These are phyloP conservation scores for Erythrophleum fordii DNA, from an alignment of 306 rosid genomes.

Conservation along the genomic window DNA sequence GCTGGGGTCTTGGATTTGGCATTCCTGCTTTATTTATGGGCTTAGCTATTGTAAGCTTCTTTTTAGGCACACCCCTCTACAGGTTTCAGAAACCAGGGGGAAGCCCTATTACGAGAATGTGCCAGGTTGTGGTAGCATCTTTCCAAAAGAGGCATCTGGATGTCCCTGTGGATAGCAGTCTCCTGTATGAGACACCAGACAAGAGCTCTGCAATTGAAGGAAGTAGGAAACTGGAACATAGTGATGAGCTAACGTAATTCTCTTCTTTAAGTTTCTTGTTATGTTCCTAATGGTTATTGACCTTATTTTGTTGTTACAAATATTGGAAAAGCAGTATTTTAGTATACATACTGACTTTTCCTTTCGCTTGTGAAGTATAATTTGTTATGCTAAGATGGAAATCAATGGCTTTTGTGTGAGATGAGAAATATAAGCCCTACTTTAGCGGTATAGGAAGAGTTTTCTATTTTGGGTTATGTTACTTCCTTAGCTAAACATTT, in stretches of 20 bases:
- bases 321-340: slow-evolving; percentile 4
- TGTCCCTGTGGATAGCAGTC: slow-evolving; percentile 77
- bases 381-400: background rate
- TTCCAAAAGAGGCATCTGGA: slow-evolving; percentile 61
- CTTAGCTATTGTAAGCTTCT: slow-evolving; percentile 80
- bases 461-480: background rate
- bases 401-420: background rate
- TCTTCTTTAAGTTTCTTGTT: slow-evolving; percentile 13
- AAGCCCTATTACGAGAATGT: slow-evolving; percentile 91
- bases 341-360: background rate
- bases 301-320: slow-evolving; percentile 11
- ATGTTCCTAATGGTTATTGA: slow-evolving; percentile 12
- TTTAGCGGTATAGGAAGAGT: background rate
- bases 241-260: slow-evolving; percentile 75
- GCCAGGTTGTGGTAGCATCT: slow-evolving; percentile 94
- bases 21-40: slow-evolving; percentile 93
- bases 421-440: slow-evolving; percentile 4
- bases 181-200: slow-evolving; percentile 78
- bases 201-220: slow-evolving; percentile 89
- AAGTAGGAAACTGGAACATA: slow-evolving; percentile 90
- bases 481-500: background rate
- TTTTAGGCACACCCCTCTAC: slow-evolving; percentile 82
- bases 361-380: background rate
- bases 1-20: slow-evolving; percentile 99
- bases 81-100: slow-evolving; percentile 99